Evolutionary conservation across 495 filamentous ascomycete genomes (phyloP).

Genomic region (Parathielavia hyrcaniae): DNA sequence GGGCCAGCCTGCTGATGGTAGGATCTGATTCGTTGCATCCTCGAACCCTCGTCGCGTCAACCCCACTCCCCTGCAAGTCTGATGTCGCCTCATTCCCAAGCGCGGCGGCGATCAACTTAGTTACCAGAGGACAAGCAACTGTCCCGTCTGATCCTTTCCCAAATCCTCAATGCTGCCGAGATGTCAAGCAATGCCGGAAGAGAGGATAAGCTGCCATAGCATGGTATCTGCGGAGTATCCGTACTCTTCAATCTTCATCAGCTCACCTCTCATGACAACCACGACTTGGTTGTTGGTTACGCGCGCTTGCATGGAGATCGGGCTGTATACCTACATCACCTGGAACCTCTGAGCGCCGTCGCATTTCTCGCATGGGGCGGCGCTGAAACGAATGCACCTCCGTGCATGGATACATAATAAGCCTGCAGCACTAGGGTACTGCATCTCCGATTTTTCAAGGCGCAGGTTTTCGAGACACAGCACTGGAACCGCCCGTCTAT

Average conservation of each 20-base stretch:
- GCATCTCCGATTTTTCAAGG: slow-evolving; percentile 4
- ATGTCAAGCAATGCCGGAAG: not conserved
- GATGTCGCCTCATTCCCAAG: not conserved
- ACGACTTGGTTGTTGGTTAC: too few species aligned
- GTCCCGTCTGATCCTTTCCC: not conserved
- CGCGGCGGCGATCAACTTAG: not conserved
- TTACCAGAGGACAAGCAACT: too few species aligned
- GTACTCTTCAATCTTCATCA: too few species aligned
- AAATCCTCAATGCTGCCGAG: not conserved
- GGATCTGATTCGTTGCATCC: not conserved
- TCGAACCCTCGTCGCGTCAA: not conserved
- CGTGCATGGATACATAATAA: not conserved
- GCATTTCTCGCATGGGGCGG: too few species aligned
- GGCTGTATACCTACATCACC: too few species aligned
- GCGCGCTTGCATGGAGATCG: not conserved
- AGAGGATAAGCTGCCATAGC: not conserved
- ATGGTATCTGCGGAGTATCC: not conserved
- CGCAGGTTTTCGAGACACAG: slow-evolving; percentile 3
- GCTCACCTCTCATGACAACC: too few species aligned
- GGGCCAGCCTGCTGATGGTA: not conserved
- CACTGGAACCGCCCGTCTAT: slow-evolving; percentile 14
- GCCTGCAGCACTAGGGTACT: slow-evolving; percentile 1
- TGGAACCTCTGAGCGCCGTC: too few species aligned
- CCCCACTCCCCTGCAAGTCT: slow-evolving; percentile 1
- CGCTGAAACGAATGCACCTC: not conserved